These are phyloP conservation scores for Sporodiniella umbellata DNA, from an alignment of 371 early-diverging fungal species.

Conservation along the genomic window DNA sequence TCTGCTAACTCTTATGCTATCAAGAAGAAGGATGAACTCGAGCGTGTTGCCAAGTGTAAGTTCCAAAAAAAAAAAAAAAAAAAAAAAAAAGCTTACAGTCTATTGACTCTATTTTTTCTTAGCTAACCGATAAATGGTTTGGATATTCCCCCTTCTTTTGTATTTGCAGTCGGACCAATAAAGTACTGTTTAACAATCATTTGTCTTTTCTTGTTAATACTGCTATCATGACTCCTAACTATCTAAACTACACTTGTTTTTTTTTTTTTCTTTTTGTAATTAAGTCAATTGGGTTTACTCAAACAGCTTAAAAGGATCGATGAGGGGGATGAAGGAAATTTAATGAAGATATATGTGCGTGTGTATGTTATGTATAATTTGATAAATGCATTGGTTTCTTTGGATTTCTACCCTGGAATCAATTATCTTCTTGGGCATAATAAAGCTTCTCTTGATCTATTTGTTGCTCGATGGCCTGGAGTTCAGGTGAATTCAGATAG, in stretches of 20 bases:
- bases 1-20: conserved; percentile 99
- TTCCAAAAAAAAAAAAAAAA: no score
- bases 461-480: conserved; percentile 37
- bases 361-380: no score
- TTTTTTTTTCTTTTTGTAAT: conserved; percentile 42
- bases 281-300: no score
- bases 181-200: not conserved
- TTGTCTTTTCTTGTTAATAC: not conserved
- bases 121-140: conserved; percentile 30
- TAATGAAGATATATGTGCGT: no score
- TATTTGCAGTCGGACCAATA: no score
- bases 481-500: conserved; percentile 39
- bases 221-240: no score
- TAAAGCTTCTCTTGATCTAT: conserved; percentile 41
- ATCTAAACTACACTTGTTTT: conserved; percentile 8
- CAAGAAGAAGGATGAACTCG: conserved; percentile 99
- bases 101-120: not conserved
- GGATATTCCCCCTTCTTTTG: not conserved
- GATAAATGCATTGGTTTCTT: no score
- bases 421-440: conserved; percentile 49
- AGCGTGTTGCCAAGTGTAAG: conserved; percentile 63
- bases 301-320: no score
- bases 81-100: no score
- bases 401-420: no score
- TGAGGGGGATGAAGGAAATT: not conserved